A percentile compares a stretch with the other conserved stretches of the same genome.
phyloP scores from a whole-genome alignment of 1,139 yeast species.

The Candida freyschussii region DNA sequence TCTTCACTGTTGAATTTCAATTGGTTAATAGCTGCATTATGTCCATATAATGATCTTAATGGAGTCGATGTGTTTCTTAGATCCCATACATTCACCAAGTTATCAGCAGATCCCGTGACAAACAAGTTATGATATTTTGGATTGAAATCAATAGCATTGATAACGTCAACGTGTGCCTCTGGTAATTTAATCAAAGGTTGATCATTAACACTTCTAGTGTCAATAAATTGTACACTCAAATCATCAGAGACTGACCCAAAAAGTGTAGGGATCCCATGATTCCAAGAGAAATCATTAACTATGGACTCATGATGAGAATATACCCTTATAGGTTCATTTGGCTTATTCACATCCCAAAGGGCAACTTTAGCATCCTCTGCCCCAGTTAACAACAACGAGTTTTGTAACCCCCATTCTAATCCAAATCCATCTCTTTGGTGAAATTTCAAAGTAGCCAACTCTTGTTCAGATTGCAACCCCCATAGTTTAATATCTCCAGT shows the following conservation, averaged over 20 bases:
- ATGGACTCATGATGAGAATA: conserved; percentile 46
- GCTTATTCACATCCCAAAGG: conserved; percentile 53
- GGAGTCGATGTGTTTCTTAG: conserved; percentile 39
- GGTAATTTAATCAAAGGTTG: conserved; percentile 26
- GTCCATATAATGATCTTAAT: conserved; percentile 37
- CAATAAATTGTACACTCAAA: conserved; percentile 55
- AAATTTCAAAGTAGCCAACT: conserved; percentile 38
- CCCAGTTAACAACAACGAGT: conserved; percentile 53
- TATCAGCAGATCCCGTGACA: conserved; percentile 61
- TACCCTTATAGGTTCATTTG: conserved; percentile 37
- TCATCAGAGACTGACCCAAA: conserved; percentile 78
- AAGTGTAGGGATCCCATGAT: conserved; percentile 37
- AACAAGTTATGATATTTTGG: conserved; percentile 45
- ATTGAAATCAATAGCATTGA: conserved; percentile 60
- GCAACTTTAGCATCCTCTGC: conserved; percentile 65
- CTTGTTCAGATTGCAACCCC: conserved; percentile 25
- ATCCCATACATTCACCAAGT: conserved; percentile 58
- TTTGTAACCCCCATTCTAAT: conserved; percentile 54
- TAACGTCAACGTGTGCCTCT: conserved; percentile 38
- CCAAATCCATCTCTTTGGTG: conserved; percentile 69
- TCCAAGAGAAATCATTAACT: conserved; percentile 57
- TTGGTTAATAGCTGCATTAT: conserved; percentile 54
- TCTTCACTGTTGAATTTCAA: conserved; percentile 65
- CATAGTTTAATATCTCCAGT: conserved; percentile 37
- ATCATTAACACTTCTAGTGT: conserved; percentile 35